Base-by-base conservation (phyloP, 768 basidiomycete genomes). In the Mrakia frigida region DNA sequence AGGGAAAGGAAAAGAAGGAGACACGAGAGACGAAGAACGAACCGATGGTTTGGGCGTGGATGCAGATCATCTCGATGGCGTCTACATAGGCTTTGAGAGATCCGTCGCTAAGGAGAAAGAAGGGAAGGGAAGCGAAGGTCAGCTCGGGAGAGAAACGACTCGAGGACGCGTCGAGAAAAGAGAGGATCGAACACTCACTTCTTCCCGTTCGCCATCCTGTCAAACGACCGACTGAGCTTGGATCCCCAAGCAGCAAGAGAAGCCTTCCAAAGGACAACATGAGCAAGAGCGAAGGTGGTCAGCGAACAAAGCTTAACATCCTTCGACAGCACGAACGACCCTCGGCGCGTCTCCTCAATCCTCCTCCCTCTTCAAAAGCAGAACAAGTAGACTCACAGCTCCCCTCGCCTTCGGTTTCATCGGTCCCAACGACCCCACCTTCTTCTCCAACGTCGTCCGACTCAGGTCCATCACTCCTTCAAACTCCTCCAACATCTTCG, bases 341-440 rank as follows among this genome's bases (percentile, higher is more conserved):
- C 46, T 50, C 18, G 46, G 21, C 46, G 10, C 46, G 46, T 18
- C 46, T 14, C 11, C 39, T 41, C 39, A 5, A 6, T 41, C 39
- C 11, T 18, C 11, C 18, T 50, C 2, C 18, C 46, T 50, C 31
- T 16, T 39, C 63, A 33, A 9, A 2, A 63, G 33, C n/a, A 67
- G 18, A 25, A n/a, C 28, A 63, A n/a, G 18, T 25, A 6, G n/a
- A 68, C 65, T 68, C 65, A 68, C 65, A 25, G 65, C 65, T 21
- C 65, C 65, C 25, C 65, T 68, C 23, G 65, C 65, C 65, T 68
- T 68, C 21, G 65, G 65, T 37, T 68, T 68, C 65, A 68, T 68
- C 39, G 65, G 65, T 23, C 65, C 65, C 65, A 68, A 25, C 35
- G 35, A 39, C 25, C 65, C 65, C 1, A 68, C 37, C 65, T 68